These are phyloP conservation scores for Clonostachys sp. DNA, from an alignment of 2,329 filamentous ascomycete genomes.

Conservation along the genomic window DNA sequence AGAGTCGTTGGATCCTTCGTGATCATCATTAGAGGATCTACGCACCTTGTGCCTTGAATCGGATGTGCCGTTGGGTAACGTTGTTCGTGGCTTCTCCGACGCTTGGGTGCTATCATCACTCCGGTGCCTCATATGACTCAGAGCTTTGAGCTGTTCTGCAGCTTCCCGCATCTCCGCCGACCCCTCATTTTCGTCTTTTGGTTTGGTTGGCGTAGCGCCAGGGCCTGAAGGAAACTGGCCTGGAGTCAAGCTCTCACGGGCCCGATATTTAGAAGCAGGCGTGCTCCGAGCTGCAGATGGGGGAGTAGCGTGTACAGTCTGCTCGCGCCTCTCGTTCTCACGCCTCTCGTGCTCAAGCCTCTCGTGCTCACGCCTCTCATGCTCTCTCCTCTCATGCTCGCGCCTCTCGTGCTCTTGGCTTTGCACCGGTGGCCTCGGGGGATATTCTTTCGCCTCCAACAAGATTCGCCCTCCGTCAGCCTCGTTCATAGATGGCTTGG, in stretches of 20 bases:
- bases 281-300: not conserved
- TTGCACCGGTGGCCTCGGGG: constrained; percentile 11
- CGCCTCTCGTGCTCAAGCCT: not conserved
- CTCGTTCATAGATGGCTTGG: constrained; percentile 43
- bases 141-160: constrained; percentile 60
- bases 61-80: constrained; percentile 29
- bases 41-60: constrained; percentile 22
- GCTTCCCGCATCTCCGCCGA: constrained; percentile 68
- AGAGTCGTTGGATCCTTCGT: constrained; percentile 14
- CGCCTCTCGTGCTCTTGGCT: not conserved
- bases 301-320: not conserved
- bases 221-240: not conserved
- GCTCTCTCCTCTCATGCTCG: not conserved
- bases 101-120: constrained; percentile 36
- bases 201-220: constrained; percentile 10
- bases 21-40: constrained; percentile 23
- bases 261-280: not conserved
- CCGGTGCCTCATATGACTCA: constrained; percentile 57
- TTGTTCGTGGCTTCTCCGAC: constrained; percentile 20
- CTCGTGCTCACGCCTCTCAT: not conserved
- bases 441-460: constrained; percentile 43
- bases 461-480: constrained; percentile 54
- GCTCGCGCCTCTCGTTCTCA: not conserved
- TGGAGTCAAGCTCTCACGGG: not conserved
- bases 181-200: constrained; percentile 42